Evolutionary conservation across 1,284 basidiomycete genomes (phyloP), one percentile per base, ranked within the genome.

Genomic region (Entoloma clypeatum): DNA sequence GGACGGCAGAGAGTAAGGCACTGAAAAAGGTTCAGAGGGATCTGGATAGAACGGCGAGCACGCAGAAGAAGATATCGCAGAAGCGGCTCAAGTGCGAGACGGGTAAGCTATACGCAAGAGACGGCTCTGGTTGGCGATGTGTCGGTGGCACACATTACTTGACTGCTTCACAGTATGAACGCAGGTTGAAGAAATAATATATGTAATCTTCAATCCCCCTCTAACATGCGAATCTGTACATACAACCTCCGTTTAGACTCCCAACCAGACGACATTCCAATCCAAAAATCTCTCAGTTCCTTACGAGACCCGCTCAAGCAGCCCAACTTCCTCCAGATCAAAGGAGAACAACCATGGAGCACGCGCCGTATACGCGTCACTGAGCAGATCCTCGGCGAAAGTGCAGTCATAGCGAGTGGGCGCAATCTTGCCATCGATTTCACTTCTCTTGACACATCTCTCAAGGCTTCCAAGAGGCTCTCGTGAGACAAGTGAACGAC

Each of bases 401-500:
- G 58, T 2, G 56, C 71, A 17, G 58, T 63, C n/a, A 49, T 76
- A 21, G 63, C 65, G 27, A 68, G 63, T 59, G 28, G 18, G 68
- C 65, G 1, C 3, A 35, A 16, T 36, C 31, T 22, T 7, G 23
- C 26, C 5, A 6, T 2, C 4, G 13, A 9, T 16, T n/a, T n/a
- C n/a, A n/a, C n/a, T 14, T 7, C 14, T 24, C 16, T 5, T 22
- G 11, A n/a, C n/a, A 25, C 28, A 30, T 18, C 23, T 30, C 18
- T 26, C 6, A 23, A 69, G 80, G 75, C 7, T 74, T 79, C 51
- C 77, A 83, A 55, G 81, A 84, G 54, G 79, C 74, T 1, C 61
- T 81, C 8, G 58, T 75, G 16, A 61, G 73, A 41, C 82, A 84
- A 56, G 72, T 84, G 2, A 55, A 62, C n/a, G 82, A 86, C 50